Base-by-base conservation (phyloP, 169 alveolate genomes). In the Eimeria maxima region DNA sequence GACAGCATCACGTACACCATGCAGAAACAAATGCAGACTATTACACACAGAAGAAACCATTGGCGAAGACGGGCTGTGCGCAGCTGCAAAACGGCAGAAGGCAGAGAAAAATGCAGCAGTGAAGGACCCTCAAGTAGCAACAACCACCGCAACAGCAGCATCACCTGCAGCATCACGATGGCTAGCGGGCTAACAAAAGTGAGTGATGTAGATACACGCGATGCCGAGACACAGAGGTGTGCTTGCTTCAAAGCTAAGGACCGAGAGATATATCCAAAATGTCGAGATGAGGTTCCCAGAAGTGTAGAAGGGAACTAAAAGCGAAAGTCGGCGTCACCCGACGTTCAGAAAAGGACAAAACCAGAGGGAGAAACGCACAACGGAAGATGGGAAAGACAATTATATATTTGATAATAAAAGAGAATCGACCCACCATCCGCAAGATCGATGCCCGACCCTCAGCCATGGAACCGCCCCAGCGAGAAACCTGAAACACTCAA, bases 1-100 rank as follows among this genome's bases (percentile, higher is more conserved):
- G 86, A 74, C 63, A 74, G 60, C 86, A 74, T 74, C 57, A 74
- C 53, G 18, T 42, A 74, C 3, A 74, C 63, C 60, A 74, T 42
- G 86, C 86, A 74, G 86, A 57, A 74, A 60, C 86, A 74, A 74
- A 74, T 74, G 22, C 86, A 74, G 42, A 33, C 86, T 6, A 45
- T 24, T 18, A 74, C 38, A 44, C 86, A 74, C 57, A 74, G 29
- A 57, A 74, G 16, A 18, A 74, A 16, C 63, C 57, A 74, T 14
- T 74, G 86, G 18, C 86, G 86, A 38, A 20, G 47, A 16, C 86
- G 86, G 38, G 33, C 60, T 44, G 86, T 24, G 24, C 86, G 53
- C 60, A 74, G 86, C 86, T 74, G 86, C 53, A 24, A 38, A 38
- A 44, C 0, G 63, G 60, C 86, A 74, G 55, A 73, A 8, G n/a